Conservation (phyloP, 352 stramenopile species). For the Pythium dissotocum region DNA sequence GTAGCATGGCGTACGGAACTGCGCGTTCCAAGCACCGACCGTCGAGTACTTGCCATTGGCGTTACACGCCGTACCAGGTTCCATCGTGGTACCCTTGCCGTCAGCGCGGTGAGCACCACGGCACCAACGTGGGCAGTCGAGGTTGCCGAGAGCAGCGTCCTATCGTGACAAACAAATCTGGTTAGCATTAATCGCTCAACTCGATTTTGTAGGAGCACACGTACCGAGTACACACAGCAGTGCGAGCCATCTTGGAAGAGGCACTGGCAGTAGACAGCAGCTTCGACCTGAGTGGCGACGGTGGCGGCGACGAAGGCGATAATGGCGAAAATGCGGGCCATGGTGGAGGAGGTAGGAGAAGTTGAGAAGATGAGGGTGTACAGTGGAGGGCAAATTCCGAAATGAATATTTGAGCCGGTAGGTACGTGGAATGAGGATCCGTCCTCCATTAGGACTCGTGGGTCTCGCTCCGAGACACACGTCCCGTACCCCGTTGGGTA, state of each 20-base stretch:
- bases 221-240: conserved; percentile 1
- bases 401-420: neutral
- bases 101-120: neutral
- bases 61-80: neutral
- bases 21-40: neutral
- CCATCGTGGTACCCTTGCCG: neutral
- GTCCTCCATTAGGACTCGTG: no score
- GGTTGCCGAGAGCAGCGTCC: neutral
- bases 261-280: neutral
- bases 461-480: no score
- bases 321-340: neutral
- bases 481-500: no score
- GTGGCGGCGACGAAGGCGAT: neutral
- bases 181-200: neutral
- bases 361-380: neutral
- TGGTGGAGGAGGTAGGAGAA: neutral
- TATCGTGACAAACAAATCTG: neutral
- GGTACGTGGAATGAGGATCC: no score
- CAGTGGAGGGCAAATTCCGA: neutral
- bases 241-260: conserved; percentile 9
- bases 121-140: neutral
- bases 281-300: neutral
- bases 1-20: conserved; percentile 1
- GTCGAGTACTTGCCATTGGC: neutral
- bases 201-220: neutral